Evolutionary conservation across 2,329 filamentous ascomycete genomes (phyloP).

Genomic region (Lanzia echinophila): DNA sequence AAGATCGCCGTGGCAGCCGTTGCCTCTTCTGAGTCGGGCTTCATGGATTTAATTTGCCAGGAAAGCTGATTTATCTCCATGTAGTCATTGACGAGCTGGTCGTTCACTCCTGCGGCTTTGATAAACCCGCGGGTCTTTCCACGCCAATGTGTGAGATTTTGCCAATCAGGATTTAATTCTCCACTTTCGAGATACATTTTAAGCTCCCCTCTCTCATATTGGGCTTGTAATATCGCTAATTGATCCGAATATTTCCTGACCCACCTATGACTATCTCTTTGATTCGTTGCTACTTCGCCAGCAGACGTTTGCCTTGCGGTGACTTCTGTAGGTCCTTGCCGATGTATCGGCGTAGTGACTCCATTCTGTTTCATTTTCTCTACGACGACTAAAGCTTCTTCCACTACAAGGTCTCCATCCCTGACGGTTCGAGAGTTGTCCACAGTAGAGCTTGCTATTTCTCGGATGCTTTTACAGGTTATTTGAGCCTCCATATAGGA

Average conservation of each 20-base stretch:
- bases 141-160: background rate
- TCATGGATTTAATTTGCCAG: background rate
- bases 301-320: conserved; percentile 14
- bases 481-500: conserved; percentile 54
- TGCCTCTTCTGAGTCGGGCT: background rate
- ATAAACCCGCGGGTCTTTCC: background rate
- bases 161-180: background rate
- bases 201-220: background rate
- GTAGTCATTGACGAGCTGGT: background rate
- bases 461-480: conserved; percentile 49
- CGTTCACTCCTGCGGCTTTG: background rate
- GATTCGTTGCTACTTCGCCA: conserved; percentile 8
- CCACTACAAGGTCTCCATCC: conserved; percentile 42
- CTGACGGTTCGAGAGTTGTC: conserved; percentile 30
- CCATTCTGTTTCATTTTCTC: conserved; percentile 42
- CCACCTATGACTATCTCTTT: background rate
- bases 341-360: conserved; percentile 38
- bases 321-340: conserved; percentile 34
- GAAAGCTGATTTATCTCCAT: background rate
- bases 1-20: background rate
- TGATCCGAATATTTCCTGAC: background rate
- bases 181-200: background rate
- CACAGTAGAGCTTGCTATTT: conserved; percentile 42
- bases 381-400: conserved; percentile 36
- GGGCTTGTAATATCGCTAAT: background rate